phyloP scores from a whole-genome alignment of 2,329 filamentous ascomycete species.

The Phyllosticta paracitricarpa region DNA sequence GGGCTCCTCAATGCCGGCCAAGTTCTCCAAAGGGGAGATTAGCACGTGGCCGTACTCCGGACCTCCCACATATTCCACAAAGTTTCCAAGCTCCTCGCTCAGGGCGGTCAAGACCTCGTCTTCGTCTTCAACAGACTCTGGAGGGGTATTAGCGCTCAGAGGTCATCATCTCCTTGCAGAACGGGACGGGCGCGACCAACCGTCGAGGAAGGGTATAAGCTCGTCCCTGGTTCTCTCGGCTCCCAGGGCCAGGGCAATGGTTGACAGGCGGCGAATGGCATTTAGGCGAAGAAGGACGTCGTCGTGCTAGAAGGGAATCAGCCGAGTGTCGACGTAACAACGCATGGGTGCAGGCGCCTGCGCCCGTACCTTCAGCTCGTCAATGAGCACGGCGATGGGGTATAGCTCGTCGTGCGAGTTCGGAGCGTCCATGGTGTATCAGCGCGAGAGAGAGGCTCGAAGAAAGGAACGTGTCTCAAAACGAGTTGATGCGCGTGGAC shows the following conservation, averaged over 20 bases:
- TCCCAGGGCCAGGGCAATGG: conserved; percentile 91
- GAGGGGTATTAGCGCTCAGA: conserved; percentile 4
- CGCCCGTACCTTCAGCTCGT: conserved; percentile 84
- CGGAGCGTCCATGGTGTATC: conserved; percentile 65
- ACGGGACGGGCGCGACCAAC: conserved; percentile 45
- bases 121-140: conserved; percentile 98
- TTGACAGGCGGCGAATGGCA: conserved; percentile 95
- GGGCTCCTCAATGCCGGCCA: conserved; percentile 96
- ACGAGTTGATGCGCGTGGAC: conserved; percentile 1
- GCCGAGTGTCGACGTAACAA: neutral
- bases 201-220: conserved; percentile 97
- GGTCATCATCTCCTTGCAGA: conserved; percentile 12
- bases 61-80: conserved; percentile 96
- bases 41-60: conserved; percentile 91
- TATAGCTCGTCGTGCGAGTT: conserved; percentile 97
- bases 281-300: conserved; percentile 97
- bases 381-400: conserved; percentile 98
- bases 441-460: conserved; percentile 22
- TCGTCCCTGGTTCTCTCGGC: conserved; percentile 96
- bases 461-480: conserved; percentile 5
- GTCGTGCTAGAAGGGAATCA: conserved; percentile 60
- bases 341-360: neutral
- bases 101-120: conserved; percentile 95
- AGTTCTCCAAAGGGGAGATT: conserved; percentile 91
- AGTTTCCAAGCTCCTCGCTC: conserved; percentile 91